Evolutionary conservation across 73 alveolate genomes (phyloP).

Genomic region (Symbiodinium pilosum): DNA sequence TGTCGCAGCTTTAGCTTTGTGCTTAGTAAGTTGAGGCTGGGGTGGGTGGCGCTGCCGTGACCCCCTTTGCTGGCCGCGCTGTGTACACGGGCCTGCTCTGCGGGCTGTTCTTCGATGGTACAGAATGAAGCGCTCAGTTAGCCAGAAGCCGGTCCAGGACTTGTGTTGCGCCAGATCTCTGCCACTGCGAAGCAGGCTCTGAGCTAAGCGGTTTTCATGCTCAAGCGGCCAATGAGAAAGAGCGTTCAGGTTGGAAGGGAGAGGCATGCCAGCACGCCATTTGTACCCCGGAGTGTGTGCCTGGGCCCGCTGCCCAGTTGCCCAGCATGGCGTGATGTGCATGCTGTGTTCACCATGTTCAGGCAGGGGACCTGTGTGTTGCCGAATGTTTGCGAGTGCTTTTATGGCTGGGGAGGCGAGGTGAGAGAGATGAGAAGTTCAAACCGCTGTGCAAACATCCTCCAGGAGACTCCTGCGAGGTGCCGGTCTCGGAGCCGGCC

Average conservation of each 20-base stretch:
- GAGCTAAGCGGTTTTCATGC: too few species aligned
- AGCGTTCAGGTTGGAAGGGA: slow-evolving; percentile 97
- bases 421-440: background rate
- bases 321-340: too few species aligned
- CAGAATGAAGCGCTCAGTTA: too few species aligned
- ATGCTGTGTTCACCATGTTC: too few species aligned
- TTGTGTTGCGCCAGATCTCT: slow-evolving; percentile 95
- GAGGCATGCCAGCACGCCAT: slow-evolving; percentile 96
- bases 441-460: slow-evolving; percentile 53
- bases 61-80: slow-evolving; percentile 97
- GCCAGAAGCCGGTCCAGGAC: too few species aligned
- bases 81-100: slow-evolving; percentile 97
- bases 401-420: slow-evolving; percentile 97
- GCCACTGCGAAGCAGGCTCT: slow-evolving; percentile 96
- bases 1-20: too few species aligned
- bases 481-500: slow-evolving; percentile 96
- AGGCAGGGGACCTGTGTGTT: slow-evolving; percentile 98
- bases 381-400: slow-evolving; percentile 98
- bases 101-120: too few species aligned
- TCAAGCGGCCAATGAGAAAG: too few species aligned
- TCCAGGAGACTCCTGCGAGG: slow-evolving; percentile 97
- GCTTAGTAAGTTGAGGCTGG: too few species aligned
- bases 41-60: slow-evolving; percentile 97
- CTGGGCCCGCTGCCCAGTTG: background rate
- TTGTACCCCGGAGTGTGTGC: slow-evolving; percentile 96